phyloP scores from a whole-genome alignment of 1,139 yeast genomes.

The Kodamaea sp. region DNA sequence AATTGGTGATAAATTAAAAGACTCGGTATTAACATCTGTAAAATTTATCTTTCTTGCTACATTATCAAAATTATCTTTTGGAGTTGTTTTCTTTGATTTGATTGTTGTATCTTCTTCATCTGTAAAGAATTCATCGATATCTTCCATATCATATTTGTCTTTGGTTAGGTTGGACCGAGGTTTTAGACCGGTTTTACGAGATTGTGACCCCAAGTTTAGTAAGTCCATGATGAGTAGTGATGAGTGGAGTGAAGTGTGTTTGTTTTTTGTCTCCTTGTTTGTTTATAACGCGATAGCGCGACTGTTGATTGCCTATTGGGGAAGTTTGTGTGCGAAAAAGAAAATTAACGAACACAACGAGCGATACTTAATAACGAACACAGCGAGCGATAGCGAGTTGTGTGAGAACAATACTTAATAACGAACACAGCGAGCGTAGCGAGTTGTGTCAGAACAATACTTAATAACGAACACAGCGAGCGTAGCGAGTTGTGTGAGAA shows the following conservation, averaged over 20 bases:
- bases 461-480: too few species aligned
- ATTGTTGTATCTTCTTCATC: conserved; percentile 35
- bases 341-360: too few species aligned
- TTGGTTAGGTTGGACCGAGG: conserved; percentile 49
- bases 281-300: not conserved
- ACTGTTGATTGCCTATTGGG: conserved; percentile 4
- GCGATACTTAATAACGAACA: too few species aligned
- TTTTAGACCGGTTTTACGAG: conserved; percentile 59
- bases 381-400: too few species aligned
- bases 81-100: conserved; percentile 7
- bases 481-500: too few species aligned
- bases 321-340: not conserved
- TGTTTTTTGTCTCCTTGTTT: not conserved
- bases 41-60: conserved; percentile 39
- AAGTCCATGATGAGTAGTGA: conserved; percentile 35
- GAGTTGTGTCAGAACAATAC: too few species aligned
- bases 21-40: conserved; percentile 36
- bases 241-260: not conserved
- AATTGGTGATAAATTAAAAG: conserved; percentile 32
- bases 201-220: conserved; percentile 49
- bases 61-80: conserved; percentile 17
- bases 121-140: conserved; percentile 67
- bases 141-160: conserved; percentile 76
- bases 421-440: too few species aligned
- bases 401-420: too few species aligned